Conservation (phyloP, 2,329 filamentous ascomycete genomes). For the Sphaerostilbella broomeana region DNA sequence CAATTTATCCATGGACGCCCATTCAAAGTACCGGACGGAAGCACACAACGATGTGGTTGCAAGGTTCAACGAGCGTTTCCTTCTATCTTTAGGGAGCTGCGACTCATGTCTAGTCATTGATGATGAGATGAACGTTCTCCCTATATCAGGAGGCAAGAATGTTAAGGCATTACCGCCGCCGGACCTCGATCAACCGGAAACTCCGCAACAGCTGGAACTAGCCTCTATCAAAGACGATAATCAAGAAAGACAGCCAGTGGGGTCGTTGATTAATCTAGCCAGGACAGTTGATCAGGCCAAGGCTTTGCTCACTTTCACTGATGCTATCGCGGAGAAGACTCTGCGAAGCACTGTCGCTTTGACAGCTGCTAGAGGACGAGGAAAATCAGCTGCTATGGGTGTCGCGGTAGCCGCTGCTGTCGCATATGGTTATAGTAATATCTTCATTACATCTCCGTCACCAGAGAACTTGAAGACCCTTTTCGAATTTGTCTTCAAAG, state of each 20-base stretch:
- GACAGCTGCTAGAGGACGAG: conserved; percentile 88
- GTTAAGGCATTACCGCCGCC: conserved; percentile 76
- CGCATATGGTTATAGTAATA: conserved; percentile 96
- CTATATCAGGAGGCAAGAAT: conserved; percentile 90
- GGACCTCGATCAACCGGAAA: conserved; percentile 66
- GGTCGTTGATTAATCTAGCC: conserved; percentile 74
- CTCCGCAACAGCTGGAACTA: conserved; percentile 66
- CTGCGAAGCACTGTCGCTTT: conserved; percentile 87
- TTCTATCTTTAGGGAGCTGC: conserved; percentile 91
- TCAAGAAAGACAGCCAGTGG: conserved; percentile 78
- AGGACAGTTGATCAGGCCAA: conserved; percentile 94
- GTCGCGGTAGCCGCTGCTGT: conserved; percentile 90
- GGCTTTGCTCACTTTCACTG: conserved; percentile 91
- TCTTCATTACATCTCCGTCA: conserved; percentile 96
- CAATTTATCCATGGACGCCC: conserved; percentile 94
- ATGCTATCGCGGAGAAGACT: conserved; percentile 94
- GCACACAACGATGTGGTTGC: conserved; percentile 92
- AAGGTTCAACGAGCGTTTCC: conserved; percentile 95
- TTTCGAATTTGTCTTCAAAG: conserved; percentile 98
- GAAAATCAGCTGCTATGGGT: conserved; percentile 93
- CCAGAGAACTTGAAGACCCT: conserved; percentile 98
- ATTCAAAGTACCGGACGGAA: conserved; percentile 92
- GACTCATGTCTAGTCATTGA: conserved; percentile 92
- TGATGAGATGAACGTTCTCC: conserved; percentile 94
- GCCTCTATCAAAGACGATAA: conserved; percentile 82